A percentile compares a stretch with the other conserved stretches of the same genome.
phyloP scores from a whole-genome alignment of 768 basidiomycete genomes.

The Hygrophoropsis aurantiaca region DNA sequence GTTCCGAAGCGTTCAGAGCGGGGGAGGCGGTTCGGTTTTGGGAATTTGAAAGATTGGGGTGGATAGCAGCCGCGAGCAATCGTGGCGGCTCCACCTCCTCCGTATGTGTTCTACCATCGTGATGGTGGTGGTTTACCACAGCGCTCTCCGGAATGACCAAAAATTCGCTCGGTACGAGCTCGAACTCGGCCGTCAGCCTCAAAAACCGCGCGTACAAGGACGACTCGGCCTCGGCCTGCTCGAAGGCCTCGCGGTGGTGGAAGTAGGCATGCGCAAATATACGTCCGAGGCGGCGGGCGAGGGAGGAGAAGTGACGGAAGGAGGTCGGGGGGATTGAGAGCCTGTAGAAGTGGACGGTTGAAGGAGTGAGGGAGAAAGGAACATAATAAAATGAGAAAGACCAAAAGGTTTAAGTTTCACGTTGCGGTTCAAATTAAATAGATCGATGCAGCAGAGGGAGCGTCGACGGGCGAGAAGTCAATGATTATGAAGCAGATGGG shows the following conservation, averaged over 20 bases:
- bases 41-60: conserved; percentile 13
- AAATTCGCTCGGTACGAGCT: conserved; percentile 80
- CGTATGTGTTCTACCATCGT: conserved; percentile 23
- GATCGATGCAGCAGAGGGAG: conserved; percentile 16
- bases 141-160: conserved; percentile 69
- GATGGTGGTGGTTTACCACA: too few species aligned
- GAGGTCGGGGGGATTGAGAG: conserved; percentile 81
- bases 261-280: conserved; percentile 97
- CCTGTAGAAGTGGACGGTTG: too few species aligned
- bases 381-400: too few species aligned
- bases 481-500: too few species aligned
- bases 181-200: conserved; percentile 75
- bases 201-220: conserved; percentile 90
- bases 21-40: conserved; percentile 2
- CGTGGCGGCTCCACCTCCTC: conserved; percentile 40
- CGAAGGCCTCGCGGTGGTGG: conserved; percentile 89
- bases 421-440: too few species aligned
- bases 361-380: too few species aligned
- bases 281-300: conserved; percentile 87
- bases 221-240: conserved; percentile 88
- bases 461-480: conserved; percentile 7
- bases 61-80: conserved; percentile 40
- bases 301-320: conserved; percentile 83
- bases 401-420: too few species aligned
- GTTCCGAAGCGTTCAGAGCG: conserved; percentile 10